Evolutionary conservation across 176 grass and related monocot species (phyloP), one percentile per base, ranked within the genome.

Genomic region (Triticum dicoccoides): DNA sequence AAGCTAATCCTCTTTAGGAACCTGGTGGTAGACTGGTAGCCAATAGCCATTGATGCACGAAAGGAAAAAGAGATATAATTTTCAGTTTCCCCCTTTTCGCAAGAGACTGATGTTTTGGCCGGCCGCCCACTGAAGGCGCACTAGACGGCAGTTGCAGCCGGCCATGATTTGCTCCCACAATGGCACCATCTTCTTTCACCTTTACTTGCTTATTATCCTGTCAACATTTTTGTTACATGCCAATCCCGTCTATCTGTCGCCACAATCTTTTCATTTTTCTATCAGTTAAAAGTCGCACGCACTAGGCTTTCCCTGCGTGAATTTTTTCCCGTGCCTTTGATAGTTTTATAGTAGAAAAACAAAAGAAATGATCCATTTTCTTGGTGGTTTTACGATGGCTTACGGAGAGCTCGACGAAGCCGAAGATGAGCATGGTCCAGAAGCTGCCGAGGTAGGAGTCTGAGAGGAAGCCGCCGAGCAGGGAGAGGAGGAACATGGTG

Each of bases 391-490:
- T 13, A 59, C 7, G 45, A 54, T 37, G 8, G 25, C 91, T 91
- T 85, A 97, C 90, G 1, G 92, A 97, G 77, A 97, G 94, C 83
- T 97, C 94, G 18, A 97, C 88, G 76, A 94, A 97, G 49, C 94
- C 92, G 29, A 97, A 94, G 65, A 92, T 92, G 32, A 97, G 83
- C 94, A 97, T 97, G 81, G 94, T 97, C 94, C 94, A 92, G 82
- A 94, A 97, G 86, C 94, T 97, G 51, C 94, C 90, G 13, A 97
- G 86, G 79, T 97, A 97, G 34, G 94, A 97, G 86, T 97, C 94
- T 8, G 94, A 94, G 86, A 97, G 87, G 83, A 97, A 97, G 20
- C 94, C 94, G 4, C 94, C 94, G 11, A 94, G 86, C 66, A 97
- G 92, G 18, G 94, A 97, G 65, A 97, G 83, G 77, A 97, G 85